Percentiles rank a stretch among this genome's conserved stretches.
Evolutionary conservation across 2,329 filamentous ascomycete species (phyloP).

Genomic region (Colletotrichum abscissum): DNA sequence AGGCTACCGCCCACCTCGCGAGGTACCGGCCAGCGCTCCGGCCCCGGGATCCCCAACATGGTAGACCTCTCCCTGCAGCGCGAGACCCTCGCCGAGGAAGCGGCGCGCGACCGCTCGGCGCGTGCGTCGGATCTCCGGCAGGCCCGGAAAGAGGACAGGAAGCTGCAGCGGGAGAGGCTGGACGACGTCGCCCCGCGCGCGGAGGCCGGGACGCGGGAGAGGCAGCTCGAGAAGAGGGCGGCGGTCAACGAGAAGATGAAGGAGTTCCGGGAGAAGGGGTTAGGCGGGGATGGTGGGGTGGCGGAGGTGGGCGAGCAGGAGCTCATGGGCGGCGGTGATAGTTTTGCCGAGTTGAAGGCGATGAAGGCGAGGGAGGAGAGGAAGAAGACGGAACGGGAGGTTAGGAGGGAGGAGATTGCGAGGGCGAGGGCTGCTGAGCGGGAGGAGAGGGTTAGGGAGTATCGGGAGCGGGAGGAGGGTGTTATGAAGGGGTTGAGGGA

Average conservation of each 20-base stretch:
- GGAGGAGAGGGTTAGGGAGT: slow-evolving; percentile 78
- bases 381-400: slow-evolving; percentile 86
- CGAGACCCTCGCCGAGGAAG: slow-evolving; percentile 63
- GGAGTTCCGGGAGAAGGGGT: slow-evolving; percentile 72
- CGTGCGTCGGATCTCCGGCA: slow-evolving; percentile 65
- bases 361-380: slow-evolving; percentile 73
- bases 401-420: slow-evolving; percentile 83
- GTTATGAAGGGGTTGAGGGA: slow-evolving; percentile 85
- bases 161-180: slow-evolving; percentile 75
- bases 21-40: slow-evolving; percentile 41
- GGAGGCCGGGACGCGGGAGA: slow-evolving; percentile 84
- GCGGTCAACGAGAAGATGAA: slow-evolving; percentile 79
- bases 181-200: slow-evolving; percentile 88
- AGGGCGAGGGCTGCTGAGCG: slow-evolving; percentile 82
- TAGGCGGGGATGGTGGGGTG: slow-evolving; percentile 8
- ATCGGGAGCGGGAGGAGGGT: slow-evolving; percentile 81
- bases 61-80: slow-evolving; percentile 77
- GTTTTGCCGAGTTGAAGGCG: slow-evolving; percentile 75
- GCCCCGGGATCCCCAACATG: slow-evolving; percentile 76
- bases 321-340: slow-evolving; percentile 79
- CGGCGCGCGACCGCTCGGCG: slow-evolving; percentile 56
- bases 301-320: slow-evolving; percentile 78
- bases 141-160: slow-evolving; percentile 73
- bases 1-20: slow-evolving; percentile 43
- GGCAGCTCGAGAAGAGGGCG: slow-evolving; percentile 86